Evolutionary conservation across 2,329 filamentous ascomycete genomes (phyloP).

Genomic region (Fusarium incarnatum): DNA sequence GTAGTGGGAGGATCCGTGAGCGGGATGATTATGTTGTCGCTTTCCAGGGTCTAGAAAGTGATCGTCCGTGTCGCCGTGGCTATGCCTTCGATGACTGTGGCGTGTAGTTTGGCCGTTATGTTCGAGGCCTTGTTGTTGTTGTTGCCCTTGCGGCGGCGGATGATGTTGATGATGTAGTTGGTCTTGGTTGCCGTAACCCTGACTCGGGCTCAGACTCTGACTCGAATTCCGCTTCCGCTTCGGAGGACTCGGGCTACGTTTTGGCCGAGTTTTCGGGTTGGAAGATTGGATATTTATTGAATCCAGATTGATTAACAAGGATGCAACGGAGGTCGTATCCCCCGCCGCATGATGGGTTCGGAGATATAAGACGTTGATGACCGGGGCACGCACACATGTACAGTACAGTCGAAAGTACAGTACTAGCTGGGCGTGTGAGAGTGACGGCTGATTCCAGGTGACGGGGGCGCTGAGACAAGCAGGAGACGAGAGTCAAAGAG

Average conservation of each 20-base stretch:
- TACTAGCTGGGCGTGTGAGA: conserved; percentile 39
- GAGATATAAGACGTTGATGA: conserved; percentile 42
- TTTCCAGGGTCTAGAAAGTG: conserved; percentile 31
- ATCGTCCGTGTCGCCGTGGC: conserved; percentile 36
- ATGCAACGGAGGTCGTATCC: conserved; percentile 68
- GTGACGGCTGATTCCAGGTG: conserved; percentile 31
- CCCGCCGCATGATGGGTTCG: conserved; percentile 64
- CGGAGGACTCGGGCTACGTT: conserved; percentile 38
- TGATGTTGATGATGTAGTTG: conserved; percentile 33
- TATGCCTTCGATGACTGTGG: conserved; percentile 38
- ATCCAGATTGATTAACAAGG: conserved; percentile 67
- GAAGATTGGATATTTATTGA: conserved; percentile 56
- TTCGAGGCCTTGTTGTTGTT: conserved; percentile 9
- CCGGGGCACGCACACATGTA: conserved; percentile 43
- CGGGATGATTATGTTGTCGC: conserved; percentile 46
- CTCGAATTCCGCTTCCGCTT: conserved; percentile 26
- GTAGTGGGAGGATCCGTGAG: conserved; percentile 18
- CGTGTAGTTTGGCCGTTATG: conserved; percentile 23
- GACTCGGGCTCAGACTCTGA: conserved; percentile 32
- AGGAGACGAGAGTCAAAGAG: not conserved
- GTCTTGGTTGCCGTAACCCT: conserved; percentile 30
- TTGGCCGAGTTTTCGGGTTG: conserved; percentile 39
- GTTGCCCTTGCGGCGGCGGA: not conserved
- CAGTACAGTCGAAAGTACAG: conserved; percentile 10
- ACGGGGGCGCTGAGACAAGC: conserved; percentile 25